Evolutionary conservation across 192 early-diverging fungal genomes (phyloP).

Genomic region (Dispira simplex): DNA sequence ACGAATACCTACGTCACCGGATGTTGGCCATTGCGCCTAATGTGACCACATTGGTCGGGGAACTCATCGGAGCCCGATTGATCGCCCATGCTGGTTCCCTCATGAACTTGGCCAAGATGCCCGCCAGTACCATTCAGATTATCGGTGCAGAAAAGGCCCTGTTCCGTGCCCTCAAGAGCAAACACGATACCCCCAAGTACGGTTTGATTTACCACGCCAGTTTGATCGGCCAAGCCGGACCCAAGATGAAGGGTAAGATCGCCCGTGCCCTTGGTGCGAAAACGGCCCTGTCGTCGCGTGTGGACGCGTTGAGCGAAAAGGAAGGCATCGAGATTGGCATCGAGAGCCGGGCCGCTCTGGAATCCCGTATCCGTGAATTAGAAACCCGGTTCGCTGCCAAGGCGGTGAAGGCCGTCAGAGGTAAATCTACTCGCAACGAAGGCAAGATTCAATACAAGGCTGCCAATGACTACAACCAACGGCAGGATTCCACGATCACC

Average conservation of each 20-base stretch:
- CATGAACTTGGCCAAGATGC: constrained; percentile 95
- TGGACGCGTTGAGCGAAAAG: constrained; percentile 80
- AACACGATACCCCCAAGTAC: constrained; percentile 97
- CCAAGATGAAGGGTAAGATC: constrained; percentile 98
- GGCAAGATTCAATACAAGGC: constrained; percentile 47
- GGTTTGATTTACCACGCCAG: constrained; percentile 97
- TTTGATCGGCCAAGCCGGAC: constrained; percentile 87
- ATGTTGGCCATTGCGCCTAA: constrained; percentile 86
- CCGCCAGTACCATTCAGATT: constrained; percentile 97
- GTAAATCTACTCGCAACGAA: constrained; percentile 25
- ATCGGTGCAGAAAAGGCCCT: constrained; percentile 99
- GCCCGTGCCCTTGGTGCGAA: constrained; percentile 90
- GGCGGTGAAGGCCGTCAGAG: constrained; percentile 49
- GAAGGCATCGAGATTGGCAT: constrained; percentile 71
- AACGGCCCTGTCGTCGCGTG: constrained; percentile 72
- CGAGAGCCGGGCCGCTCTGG: constrained; percentile 73
- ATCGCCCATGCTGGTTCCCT: constrained; percentile 94
- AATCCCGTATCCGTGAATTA: constrained; percentile 74
- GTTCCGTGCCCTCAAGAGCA: constrained; percentile 97
- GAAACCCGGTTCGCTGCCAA: constrained; percentile 62
- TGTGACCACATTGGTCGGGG: constrained; percentile 89
- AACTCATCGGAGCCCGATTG: constrained; percentile 94
- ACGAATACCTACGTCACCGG: constrained; percentile 95
- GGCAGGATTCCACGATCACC: constrained; percentile 17
- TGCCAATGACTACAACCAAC: constrained; percentile 26